phyloP scores from a whole-genome alignment of 441 rosid genomes.

The Adansonia madagascariensis region DNA sequence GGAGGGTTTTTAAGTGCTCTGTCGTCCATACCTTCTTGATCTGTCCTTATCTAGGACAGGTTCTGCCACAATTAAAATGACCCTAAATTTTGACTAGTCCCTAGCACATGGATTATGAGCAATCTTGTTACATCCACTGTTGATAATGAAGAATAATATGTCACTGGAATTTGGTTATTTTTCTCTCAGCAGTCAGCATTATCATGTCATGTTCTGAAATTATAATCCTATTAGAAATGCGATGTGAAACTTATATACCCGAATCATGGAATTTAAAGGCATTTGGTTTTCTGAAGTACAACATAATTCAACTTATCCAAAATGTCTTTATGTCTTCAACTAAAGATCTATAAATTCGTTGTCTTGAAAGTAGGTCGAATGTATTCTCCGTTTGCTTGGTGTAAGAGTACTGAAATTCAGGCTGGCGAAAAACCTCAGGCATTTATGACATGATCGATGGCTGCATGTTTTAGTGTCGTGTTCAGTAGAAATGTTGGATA shows the following conservation, averaged over 20 bases:
- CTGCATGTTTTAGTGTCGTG: too few relatives aligned
- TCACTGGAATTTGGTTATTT: background rate
- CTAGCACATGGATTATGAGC: slow-evolving; percentile 29
- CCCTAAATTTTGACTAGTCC: slow-evolving; percentile 24
- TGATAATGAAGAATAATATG: background rate
- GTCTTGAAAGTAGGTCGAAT: too few relatives aligned
- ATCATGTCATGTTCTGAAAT: background rate
- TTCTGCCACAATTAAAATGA: slow-evolving; percentile 17
- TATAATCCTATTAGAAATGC: too few relatives aligned
- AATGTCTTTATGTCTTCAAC: too few relatives aligned
- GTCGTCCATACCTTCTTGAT: slow-evolving; percentile 14
- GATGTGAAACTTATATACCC: background rate
- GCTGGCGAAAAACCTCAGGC: too few relatives aligned
- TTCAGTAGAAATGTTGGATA: too few relatives aligned
- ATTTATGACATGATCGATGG: too few relatives aligned
- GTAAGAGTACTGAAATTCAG: too few relatives aligned
- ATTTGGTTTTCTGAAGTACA: too few relatives aligned
- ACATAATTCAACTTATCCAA: too few relatives aligned
- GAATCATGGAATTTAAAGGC: background rate
- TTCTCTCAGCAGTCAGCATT: background rate
- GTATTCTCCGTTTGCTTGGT: too few relatives aligned
- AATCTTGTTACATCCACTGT: background rate
- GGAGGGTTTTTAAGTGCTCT: slow-evolving; percentile 3
- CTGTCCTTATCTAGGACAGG: slow-evolving; percentile 13
- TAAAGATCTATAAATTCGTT: too few relatives aligned